Evolutionary conservation across 2,329 filamentous ascomycete species (phyloP).

Genomic region (Colletotrichum lini): DNA sequence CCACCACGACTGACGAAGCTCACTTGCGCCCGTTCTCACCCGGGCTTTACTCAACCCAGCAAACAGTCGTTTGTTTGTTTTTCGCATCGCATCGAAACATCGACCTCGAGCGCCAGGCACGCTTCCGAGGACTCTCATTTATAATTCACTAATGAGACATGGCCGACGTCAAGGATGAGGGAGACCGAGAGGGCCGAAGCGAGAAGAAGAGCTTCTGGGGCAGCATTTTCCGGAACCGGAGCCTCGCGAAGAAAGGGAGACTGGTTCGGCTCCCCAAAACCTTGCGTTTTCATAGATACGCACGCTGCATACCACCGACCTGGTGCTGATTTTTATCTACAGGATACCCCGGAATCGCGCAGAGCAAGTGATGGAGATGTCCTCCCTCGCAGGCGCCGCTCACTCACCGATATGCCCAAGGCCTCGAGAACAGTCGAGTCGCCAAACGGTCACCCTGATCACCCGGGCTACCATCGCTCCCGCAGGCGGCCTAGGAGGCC

Average conservation of each 20-base stretch:
- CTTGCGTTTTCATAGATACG: constrained; percentile 37
- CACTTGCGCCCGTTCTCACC: constrained; percentile 23
- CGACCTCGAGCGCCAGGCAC: background rate
- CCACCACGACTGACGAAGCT: constrained; percentile 42
- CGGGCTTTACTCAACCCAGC: constrained; percentile 12
- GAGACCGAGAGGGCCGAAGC: constrained; percentile 41
- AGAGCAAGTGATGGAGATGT: constrained; percentile 54
- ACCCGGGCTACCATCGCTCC: constrained; percentile 44
- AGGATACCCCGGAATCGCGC: constrained; percentile 51
- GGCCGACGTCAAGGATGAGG: constrained; percentile 50
- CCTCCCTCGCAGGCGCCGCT: constrained; percentile 46
- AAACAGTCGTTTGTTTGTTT: constrained; percentile 17
- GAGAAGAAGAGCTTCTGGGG: constrained; percentile 65
- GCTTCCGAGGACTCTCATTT: background rate
- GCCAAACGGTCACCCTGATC: constrained; percentile 23
- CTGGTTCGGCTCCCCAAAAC: constrained; percentile 48
- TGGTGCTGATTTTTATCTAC: constrained; percentile 28
- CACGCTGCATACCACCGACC: constrained; percentile 16
- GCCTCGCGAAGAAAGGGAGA: constrained; percentile 56
- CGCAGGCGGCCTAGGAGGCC: constrained; percentile 61
- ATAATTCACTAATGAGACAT: constrained; percentile 45
- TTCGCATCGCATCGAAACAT: background rate
- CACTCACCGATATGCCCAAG: constrained; percentile 28
- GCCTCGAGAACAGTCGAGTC: constrained; percentile 34
- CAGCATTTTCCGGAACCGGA: constrained; percentile 64